These are phyloP conservation scores for Platanus orientalis DNA, from an alignment of 164 flowering plant genomes.

Conservation along the genomic window DNA sequence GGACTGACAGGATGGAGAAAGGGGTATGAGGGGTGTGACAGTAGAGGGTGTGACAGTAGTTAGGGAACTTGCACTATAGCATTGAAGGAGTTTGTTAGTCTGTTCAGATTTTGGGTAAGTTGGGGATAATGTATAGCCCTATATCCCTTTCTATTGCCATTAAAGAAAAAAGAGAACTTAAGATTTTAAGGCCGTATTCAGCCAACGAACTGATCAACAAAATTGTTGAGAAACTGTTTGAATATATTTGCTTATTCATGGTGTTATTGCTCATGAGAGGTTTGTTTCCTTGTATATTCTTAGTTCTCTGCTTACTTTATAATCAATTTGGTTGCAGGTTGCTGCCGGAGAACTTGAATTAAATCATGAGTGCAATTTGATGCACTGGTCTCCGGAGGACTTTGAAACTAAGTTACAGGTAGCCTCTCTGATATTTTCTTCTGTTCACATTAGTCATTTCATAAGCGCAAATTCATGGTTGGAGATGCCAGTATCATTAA, in stretches of 20 bases:
- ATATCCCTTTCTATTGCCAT: too few relatives aligned
- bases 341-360: constrained; percentile 96
- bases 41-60: too few relatives aligned
- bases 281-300: background rate
- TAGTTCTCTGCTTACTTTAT: constrained; percentile 3
- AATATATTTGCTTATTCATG: background rate
- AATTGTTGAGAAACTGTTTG: background rate
- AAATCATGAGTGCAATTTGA: constrained; percentile 70
- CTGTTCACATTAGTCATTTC: constrained; percentile 2
- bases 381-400: constrained; percentile 93
- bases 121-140: too few relatives aligned
- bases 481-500: too few relatives aligned
- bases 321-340: constrained; percentile 47
- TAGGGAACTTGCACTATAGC: too few relatives aligned
- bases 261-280: background rate
- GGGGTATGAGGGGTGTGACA: too few relatives aligned
- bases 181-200: too few relatives aligned
- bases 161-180: too few relatives aligned
- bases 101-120: too few relatives aligned
- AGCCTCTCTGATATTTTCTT: background rate
- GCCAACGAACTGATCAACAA: too few relatives aligned
- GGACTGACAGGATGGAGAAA: too few relatives aligned
- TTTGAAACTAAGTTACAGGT: constrained; percentile 93
- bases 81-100: too few relatives aligned
- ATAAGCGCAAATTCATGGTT: background rate